Evolutionary conservation across 2,329 filamentous ascomycete genomes (phyloP), one percentile per base, ranked within the genome.

Genomic region (Fragosphaeria purpurea): DNA sequence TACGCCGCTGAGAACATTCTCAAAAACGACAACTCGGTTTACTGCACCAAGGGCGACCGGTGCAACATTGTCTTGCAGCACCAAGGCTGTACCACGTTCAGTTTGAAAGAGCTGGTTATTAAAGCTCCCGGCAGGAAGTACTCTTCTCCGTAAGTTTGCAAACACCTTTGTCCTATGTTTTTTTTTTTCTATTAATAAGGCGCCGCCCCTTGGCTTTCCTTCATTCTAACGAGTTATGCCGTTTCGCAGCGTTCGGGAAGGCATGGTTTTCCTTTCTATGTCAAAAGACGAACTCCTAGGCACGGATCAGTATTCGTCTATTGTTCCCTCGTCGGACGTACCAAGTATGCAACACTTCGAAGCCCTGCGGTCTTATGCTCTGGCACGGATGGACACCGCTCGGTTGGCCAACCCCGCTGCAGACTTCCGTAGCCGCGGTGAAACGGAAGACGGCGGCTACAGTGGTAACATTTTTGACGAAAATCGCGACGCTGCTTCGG

Each of bases 191-290:
- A 31, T n/a, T 39, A 30, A 34, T 37, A 34, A 44, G 22, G 32
- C 45, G 38, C 41, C 6, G 34, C 12, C n/a, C 43, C 7, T 35
- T 6, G 32, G 31, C 22, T 22, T 22, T 22, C 22, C 22, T 22
- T n/a, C 37, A 8, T 11, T 4, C 31, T 41, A 13, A 34, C 8
- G 22, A 22, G 22, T 22, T 22, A 22, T 37, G 11, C 34, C 10
- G 10, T 30, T 2, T 11, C 10, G 22, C 12, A 91, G 87, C 49
- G 83, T 95, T 48, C 84, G 91, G 66, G 86, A 95, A 74, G 91
- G 93, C 43, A 84, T 96, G 76, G 79, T 97, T 1, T 96, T 96
- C 62, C 77, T 97, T 33, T 80, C 87, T 44, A 95, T 96, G 90
- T 78, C 82, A 41, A 79, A 83, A 39, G 82, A 94, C 57, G 83